These are phyloP conservation scores for Diaporthe humulicola DNA, from an alignment of 2,329 filamentous ascomycete genomes.

Conservation along the genomic window DNA sequence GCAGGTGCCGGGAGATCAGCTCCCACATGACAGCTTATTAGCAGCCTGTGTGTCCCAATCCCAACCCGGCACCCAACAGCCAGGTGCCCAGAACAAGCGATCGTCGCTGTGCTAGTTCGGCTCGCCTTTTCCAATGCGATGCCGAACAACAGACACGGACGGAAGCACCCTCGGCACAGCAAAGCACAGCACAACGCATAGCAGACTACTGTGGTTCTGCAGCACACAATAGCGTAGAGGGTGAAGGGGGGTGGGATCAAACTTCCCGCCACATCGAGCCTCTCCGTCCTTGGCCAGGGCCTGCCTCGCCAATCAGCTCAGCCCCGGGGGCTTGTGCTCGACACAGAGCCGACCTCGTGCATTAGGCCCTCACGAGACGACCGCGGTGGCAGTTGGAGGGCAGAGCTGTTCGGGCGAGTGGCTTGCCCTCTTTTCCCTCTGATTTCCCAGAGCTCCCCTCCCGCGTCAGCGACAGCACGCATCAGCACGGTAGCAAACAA, in stretches of 20 bases:
- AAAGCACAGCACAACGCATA: not conserved
- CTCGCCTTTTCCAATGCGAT: constrained; percentile 2
- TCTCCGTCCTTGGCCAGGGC: constrained; percentile 22
- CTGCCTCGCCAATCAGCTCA: constrained; percentile 20
- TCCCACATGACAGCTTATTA: constrained; percentile 10
- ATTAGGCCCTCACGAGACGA: constrained; percentile 34
- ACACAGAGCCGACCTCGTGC: constrained; percentile 30
- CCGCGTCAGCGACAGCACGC: constrained; percentile 11
- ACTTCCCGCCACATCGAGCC: constrained; percentile 30
- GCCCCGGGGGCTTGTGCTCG: constrained; percentile 7
- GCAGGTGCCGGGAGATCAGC: constrained; percentile 18
- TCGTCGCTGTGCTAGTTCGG: constrained; percentile 20
- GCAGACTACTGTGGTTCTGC: not conserved
- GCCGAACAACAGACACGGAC: not conserved
- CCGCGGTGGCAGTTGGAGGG: not conserved
- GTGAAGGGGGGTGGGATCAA: constrained; percentile 10
- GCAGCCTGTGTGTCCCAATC: not conserved
- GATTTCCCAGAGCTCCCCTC: not conserved
- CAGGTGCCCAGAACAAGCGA: constrained; percentile 20
- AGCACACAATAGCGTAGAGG: constrained; percentile 13
- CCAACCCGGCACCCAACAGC: constrained; percentile 5
- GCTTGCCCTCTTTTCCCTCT: not conserved
- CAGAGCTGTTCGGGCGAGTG: not conserved
- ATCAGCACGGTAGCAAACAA: constrained; percentile 5
- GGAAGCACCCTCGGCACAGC: not conserved